Base-by-base conservation (phyloP, 495 filamentous ascomycete genomes). In the Annulohypoxylon bovei region DNA sequence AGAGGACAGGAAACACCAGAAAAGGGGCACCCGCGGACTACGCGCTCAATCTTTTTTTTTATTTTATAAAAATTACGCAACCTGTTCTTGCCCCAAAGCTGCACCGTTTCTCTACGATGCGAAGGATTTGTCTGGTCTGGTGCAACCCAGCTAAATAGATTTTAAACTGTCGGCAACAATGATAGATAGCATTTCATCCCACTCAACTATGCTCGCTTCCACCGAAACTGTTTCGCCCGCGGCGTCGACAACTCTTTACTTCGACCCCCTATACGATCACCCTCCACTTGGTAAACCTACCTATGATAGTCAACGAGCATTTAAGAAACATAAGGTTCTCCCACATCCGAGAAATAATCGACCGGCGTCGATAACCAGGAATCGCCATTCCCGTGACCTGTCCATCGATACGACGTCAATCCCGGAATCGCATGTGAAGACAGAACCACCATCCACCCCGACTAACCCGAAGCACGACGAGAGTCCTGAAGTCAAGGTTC, bases 251-350 rank as follows among this genome's bases (percentile, higher is more conserved):
- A 50, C 60, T 50, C 71, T 77, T 53, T 76, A 76, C 22, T 77
- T 76, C 65, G 75, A 74, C 32, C 73, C 68, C 56, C 64, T 69
- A 50, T 37, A 56, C 39, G 64, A 72, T 57, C 64, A 46, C 46
- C 68, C 53, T 60, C 56, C 73, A n/a, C 60, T 68, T 49, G 57
- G 46, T 46, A 70, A 71, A 42, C 61, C 75, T 49, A 42, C 16
- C 4, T 42, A 42, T 42, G 39, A 16, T 42, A 70, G 44, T 55
- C 81, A 74, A 74, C 77, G 72, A 37, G 80, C 81, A 58, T 82
- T 88, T 73, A 88, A 82, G 76, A 87, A 81, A 69, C 86, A 87
- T 72, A 87, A 86, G 73, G 75, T 79, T 22, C 78, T 88, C 22
- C 86, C 86, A 33, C 84, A 82, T 61, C 86, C 85, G 37, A 79